Conservation (phyloP, 2,329 filamentous ascomycete species). For the Leptographium radiaticola region DNA sequence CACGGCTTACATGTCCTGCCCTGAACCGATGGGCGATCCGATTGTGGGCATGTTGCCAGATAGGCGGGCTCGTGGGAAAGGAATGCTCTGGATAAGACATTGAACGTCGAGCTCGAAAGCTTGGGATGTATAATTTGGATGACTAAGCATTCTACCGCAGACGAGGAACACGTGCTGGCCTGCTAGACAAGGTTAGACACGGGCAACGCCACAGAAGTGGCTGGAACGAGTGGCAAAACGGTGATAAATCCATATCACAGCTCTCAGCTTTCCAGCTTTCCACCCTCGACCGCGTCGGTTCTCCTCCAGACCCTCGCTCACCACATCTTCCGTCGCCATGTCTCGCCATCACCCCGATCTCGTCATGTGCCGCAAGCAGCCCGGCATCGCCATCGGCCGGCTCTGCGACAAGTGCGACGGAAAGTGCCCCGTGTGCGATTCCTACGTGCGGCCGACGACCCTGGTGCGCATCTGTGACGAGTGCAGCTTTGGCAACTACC, state of each 20-base stretch:
- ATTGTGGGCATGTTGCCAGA: no score
- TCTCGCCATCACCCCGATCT: conserved; percentile 95
- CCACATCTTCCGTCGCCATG: conserved; percentile 36
- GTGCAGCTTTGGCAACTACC: conserved; percentile 98
- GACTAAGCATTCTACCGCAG: no score
- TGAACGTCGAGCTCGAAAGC: no score
- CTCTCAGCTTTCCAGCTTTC: neutral
- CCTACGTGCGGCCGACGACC: conserved; percentile 94
- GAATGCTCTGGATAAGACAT: no score
- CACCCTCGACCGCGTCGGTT: neutral
- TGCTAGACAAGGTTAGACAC: neutral
- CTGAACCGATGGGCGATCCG: no score
- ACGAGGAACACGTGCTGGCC: neutral
- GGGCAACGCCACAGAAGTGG: conserved; percentile 7
- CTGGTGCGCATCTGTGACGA: conserved; percentile 98
- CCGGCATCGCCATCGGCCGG: conserved; percentile 93
- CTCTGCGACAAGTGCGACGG: conserved; percentile 99
- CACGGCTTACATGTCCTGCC: no score
- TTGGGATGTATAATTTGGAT: no score
- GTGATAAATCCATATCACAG: neutral
- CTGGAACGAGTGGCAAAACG: conserved; percentile 11
- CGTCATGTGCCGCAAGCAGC: conserved; percentile 98
- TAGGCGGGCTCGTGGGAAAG: no score
- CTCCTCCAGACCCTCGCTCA: no score
- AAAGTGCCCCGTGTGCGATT: conserved; percentile 98